These are phyloP conservation scores for Aegilops longissima DNA, from an alignment of 176 grass and related monocot species.

Conservation along the genomic window DNA sequence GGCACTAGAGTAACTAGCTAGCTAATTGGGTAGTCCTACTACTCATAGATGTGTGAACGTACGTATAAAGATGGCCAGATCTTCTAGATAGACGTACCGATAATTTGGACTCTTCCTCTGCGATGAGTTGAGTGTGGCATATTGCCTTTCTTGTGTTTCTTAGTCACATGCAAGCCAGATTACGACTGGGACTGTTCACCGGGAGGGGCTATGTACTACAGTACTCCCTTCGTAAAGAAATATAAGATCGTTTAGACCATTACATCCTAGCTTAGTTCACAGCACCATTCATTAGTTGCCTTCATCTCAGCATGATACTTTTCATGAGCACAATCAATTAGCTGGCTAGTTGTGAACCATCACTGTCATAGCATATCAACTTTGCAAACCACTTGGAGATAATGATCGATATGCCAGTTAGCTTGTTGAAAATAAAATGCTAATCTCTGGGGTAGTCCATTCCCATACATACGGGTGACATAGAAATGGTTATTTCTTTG, in stretches of 20 bases:
- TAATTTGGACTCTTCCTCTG: neutral
- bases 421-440: neutral
- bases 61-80: neutral
- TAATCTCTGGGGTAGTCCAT: neutral
- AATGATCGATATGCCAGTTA: neutral
- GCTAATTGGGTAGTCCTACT: neutral
- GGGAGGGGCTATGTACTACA: neutral
- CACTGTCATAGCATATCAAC: constrained; percentile 2
- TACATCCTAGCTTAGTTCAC: neutral
- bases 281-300: neutral
- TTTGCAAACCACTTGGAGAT: neutral
- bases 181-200: neutral
- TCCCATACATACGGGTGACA: neutral
- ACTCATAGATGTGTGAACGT: neutral
- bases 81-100: neutral
- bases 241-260: too few species aligned
- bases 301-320: neutral
- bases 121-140: neutral
- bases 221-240: too few species aligned
- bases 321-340: neutral
- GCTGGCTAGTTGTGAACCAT: neutral
- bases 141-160: neutral
- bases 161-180: constrained; percentile 19
- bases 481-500: neutral
- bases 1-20: neutral